phyloP scores from a whole-genome alignment of 352 stramenopile genomes.

The Globisporangium cystogenes region DNA sequence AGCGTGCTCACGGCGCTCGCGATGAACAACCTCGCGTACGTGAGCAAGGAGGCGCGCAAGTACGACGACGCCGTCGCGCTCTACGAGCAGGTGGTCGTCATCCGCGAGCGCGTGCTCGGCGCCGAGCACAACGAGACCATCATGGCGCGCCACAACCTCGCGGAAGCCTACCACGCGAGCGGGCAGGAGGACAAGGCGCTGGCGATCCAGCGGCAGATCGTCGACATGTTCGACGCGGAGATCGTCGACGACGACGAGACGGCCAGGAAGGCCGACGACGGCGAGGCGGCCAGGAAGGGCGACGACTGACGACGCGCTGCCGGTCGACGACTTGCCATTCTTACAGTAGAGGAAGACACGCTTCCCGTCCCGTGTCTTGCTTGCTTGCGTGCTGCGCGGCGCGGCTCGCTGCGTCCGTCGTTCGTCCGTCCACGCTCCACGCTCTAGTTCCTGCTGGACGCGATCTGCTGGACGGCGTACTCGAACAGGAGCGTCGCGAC shows the following conservation, averaged over 20 bases:
- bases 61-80: slow-evolving; percentile 64
- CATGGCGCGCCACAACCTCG: slow-evolving; percentile 77
- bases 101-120: slow-evolving; percentile 60
- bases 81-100: slow-evolving; percentile 58
- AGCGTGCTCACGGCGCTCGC: slow-evolving; percentile 68
- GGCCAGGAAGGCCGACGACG: not conserved
- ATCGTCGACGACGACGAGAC: slow-evolving; percentile 15
- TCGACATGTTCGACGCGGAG: slow-evolving; percentile 65
- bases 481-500: slow-evolving; percentile 46
- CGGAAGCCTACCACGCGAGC: slow-evolving; percentile 67
- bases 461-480: slow-evolving; percentile 17
- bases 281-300: not conserved
- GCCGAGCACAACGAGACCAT: slow-evolving; percentile 74
- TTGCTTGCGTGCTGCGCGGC: too few relatives aligned
- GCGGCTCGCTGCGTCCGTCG: too few relatives aligned
- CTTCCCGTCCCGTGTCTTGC: not conserved
- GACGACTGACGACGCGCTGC: too few relatives aligned
- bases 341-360: not conserved
- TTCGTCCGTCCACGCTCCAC: too few relatives aligned
- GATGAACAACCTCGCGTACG: slow-evolving; percentile 82
- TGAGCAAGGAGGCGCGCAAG: slow-evolving; percentile 67
- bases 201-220: slow-evolving; percentile 74
- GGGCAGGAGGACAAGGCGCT: slow-evolving; percentile 76
- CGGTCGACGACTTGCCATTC: too few relatives aligned
- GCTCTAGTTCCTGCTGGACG: slow-evolving; percentile 1